These are phyloP conservation scores for Agrostemma githago DNA, from an alignment of 148 eudicot genomes.

Conservation along the genomic window DNA sequence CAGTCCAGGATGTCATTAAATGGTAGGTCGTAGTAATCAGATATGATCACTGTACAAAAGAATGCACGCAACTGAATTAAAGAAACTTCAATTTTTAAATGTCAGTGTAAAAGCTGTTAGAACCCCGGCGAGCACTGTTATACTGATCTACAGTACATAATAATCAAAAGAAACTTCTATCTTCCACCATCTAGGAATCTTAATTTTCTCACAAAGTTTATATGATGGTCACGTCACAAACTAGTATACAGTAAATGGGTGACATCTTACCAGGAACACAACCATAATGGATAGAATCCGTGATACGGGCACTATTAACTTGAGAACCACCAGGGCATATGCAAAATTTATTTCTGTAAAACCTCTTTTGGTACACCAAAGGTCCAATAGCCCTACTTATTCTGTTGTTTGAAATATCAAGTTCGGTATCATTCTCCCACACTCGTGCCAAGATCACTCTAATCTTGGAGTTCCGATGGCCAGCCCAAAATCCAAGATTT, in stretches of 20 bases:
- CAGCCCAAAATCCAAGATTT: constrained; percentile 78
- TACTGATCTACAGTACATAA: background rate
- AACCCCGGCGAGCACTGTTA: background rate
- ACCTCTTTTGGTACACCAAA: constrained; percentile 60
- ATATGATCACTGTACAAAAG: constrained; percentile 52
- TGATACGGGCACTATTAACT: constrained; percentile 79
- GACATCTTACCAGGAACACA: constrained; percentile 60
- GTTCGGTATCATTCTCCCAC: constrained; percentile 83
- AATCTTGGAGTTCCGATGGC: constrained; percentile 71
- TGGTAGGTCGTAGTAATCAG: constrained; percentile 70
- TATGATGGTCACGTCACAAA: background rate
- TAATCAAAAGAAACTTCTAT: no score
- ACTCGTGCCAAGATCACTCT: constrained; percentile 62
- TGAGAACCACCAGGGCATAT: constrained; percentile 88
- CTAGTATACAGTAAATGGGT: background rate
- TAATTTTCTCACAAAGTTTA: background rate
- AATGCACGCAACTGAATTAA: background rate
- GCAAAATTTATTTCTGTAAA: constrained; percentile 66
- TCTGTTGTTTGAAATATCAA: constrained; percentile 69
- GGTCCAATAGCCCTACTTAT: constrained; percentile 69
- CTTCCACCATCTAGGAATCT: background rate
- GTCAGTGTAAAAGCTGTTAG: constrained; percentile 6
- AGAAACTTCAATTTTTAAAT: background rate
- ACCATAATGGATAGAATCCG: constrained; percentile 80
- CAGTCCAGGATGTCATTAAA: constrained; percentile 70